Evolutionary conservation across 2,329 filamentous ascomycete genomes (phyloP).

Genomic region (Diaporthe vaccinii): DNA sequence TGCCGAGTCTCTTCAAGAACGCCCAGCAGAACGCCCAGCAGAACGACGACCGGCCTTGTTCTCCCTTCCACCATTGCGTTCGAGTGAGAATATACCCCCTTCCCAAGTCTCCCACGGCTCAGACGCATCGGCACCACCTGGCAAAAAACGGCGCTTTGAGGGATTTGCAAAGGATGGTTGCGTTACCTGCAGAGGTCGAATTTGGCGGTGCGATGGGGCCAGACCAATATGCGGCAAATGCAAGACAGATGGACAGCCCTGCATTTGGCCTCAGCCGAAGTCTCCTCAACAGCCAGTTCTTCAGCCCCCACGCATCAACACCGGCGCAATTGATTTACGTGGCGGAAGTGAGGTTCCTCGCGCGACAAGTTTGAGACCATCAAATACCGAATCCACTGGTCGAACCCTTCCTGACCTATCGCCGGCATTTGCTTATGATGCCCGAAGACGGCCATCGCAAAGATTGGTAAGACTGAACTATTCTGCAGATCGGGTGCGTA

Average conservation of each 20-base stretch:
- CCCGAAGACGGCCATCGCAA: background rate
- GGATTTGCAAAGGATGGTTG: slow-evolving; percentile 6
- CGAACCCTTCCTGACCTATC: background rate
- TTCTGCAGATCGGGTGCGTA: background rate
- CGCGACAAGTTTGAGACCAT: background rate
- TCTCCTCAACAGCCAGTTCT: background rate
- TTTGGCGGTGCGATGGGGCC: background rate
- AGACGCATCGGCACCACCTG: background rate
- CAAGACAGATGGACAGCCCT: background rate
- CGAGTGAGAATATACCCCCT: background rate
- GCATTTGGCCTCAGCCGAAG: background rate
- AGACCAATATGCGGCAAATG: slow-evolving; percentile 4
- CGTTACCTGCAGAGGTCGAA: background rate
- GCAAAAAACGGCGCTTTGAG: background rate
- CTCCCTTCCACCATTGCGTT: background rate
- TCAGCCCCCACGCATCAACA: background rate
- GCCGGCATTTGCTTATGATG: slow-evolving; percentile 8
- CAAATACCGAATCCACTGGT: background rate
- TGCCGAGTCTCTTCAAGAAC: background rate
- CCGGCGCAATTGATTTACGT: background rate
- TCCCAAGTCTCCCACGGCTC: background rate
- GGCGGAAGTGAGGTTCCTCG: background rate
- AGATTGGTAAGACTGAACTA: slow-evolving; percentile 13
- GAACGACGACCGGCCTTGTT: background rate
- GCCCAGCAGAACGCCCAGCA: background rate